These are phyloP conservation scores for Letharia lupina DNA, from an alignment of 495 filamentous ascomycete genomes.

Conservation along the genomic window DNA sequence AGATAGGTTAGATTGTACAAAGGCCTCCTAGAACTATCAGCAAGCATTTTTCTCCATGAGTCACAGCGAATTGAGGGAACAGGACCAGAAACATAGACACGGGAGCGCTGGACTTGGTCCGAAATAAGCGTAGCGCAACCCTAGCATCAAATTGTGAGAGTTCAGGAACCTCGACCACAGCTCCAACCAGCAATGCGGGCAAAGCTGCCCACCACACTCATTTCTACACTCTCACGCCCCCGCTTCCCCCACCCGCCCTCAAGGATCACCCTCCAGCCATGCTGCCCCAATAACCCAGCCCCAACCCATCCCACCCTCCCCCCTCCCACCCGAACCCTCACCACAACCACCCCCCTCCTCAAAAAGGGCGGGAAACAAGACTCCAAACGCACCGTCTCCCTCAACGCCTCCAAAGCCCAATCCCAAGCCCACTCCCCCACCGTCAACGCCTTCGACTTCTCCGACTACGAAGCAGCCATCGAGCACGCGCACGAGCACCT, in stretches of 20 bases:
- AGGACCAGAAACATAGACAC: background rate
- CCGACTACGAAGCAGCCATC: slow-evolving; percentile 18
- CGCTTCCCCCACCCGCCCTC: background rate
- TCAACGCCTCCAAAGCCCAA: slow-evolving; percentile 16
- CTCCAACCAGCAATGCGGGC: slow-evolving; percentile 7
- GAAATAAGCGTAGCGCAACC: background rate
- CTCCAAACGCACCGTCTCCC: slow-evolving; percentile 16
- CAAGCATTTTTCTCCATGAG: background rate
- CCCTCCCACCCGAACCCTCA: slow-evolving; percentile 3
- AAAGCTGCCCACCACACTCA: slow-evolving; percentile 9
- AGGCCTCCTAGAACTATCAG: background rate
- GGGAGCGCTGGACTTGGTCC: background rate
- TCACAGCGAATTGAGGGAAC: background rate
- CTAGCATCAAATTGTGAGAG: background rate
- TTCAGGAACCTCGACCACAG: background rate
- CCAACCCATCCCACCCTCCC: background rate
- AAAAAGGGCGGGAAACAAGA: slow-evolving; percentile 21
- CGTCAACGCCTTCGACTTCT: slow-evolving; percentile 21
- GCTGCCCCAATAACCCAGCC: background rate
- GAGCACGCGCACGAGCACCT: slow-evolving; percentile 11
- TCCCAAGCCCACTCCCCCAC: background rate
- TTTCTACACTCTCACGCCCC: background rate
- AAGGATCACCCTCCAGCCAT: background rate
- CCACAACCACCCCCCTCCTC: slow-evolving; percentile 6
- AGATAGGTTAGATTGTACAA: background rate